A percentile compares a stretch with the other conserved stretches of the same genome.
Evolutionary conservation across 345 rosid species (phyloP).

Genomic region (Gossypium ekmanianum): DNA sequence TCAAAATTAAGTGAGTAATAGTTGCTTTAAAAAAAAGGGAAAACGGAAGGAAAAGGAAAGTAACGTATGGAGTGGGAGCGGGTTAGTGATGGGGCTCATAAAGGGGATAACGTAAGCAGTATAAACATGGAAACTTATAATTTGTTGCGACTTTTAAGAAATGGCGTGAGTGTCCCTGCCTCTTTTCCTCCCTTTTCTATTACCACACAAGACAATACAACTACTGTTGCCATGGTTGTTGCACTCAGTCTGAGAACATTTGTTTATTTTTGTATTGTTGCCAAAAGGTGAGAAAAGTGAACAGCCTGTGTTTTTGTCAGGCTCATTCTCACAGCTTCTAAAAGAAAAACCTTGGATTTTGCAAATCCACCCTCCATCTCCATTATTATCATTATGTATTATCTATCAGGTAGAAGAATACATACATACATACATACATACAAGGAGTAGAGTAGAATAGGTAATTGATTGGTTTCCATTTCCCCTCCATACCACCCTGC

Average conservation of each 20-base stretch:
- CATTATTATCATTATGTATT: too few species aligned
- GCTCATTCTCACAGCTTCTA: background rate
- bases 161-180: background rate
- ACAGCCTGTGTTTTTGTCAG: conserved; percentile 1
- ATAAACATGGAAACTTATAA: background rate
- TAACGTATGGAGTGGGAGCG: too few species aligned
- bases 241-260: background rate
- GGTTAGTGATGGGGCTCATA: background rate
- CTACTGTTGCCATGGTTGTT: background rate
- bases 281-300: background rate
- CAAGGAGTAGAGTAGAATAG: too few species aligned
- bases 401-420: too few species aligned
- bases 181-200: background rate
- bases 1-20: too few species aligned
- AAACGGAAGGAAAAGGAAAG: too few species aligned
- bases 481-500: too few species aligned
- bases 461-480: too few species aligned
- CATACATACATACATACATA: too few species aligned
- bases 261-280: background rate
- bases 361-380: conserved; percentile 10
- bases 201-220: background rate
- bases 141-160: conserved; percentile 2
- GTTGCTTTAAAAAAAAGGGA: too few species aligned
- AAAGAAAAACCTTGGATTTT: background rate
- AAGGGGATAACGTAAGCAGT: background rate